Base-by-base conservation (phyloP, 129 eudicot genomes). In the Tagetes erecta region DNA sequence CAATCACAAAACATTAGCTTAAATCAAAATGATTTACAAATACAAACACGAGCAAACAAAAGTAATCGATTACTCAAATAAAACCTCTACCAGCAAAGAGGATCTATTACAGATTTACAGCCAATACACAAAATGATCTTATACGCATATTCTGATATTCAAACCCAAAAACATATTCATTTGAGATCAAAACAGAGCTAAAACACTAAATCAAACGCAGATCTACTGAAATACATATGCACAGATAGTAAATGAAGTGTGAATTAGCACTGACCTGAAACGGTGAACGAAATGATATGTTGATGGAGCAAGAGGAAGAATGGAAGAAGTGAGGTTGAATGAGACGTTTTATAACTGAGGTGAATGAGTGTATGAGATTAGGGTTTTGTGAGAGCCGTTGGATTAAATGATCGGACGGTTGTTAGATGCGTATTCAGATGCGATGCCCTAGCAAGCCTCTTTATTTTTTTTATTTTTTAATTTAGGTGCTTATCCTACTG, bases 391-490 rank as follows among this genome's bases (percentile, higher is more conserved):
- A 20, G 8, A 64, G 47, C 69, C 69, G 69, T 64, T 64, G 49
- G 69, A 64, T 64, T 2, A 64, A 20, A 52, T 40, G 67, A 56
- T 72, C 76, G 39, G 76, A 72, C 76, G 76, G 76, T 39, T 39
- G 49, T 64, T 5, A 7, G 50, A 38, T 64, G 12, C 69, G n/a
- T 64, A 40, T 64, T 64, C 4, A 27, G 69, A 64, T 64, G 49
- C 69, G 69, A 64, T 64, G 49, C 69, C 69, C 76, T 72, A 72
- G 76, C 76, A 66, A 71, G 67, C 76, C 76, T 56, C 76, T 64
- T 35, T 14, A 47, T 6, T 52, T 8, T 52, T 3, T 72, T 72
- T 72, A 20, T 20, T 20, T 20, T 20, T 20, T 20, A 20, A 20
- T 20, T 20, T 20, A 20, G 27, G 27, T 71, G 76, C 76, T 71